These are phyloP conservation scores for Malus hybrid DNA, from an alignment of 331 rosid genomes.

Conservation along the genomic window DNA sequence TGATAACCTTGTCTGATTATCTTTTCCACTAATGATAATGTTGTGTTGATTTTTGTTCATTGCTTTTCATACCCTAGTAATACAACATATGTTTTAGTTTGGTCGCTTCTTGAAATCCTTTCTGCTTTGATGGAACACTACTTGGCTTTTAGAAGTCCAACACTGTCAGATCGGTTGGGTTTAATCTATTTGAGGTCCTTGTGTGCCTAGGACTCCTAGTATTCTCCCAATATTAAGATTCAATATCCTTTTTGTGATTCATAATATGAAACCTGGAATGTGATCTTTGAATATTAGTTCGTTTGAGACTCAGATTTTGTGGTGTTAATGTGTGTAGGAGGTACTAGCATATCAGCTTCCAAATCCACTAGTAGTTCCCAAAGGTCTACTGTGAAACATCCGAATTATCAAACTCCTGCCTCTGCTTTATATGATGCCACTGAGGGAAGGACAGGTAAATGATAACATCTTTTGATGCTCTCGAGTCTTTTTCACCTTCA, in stretches of 20 bases:
- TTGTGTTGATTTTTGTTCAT: background rate
- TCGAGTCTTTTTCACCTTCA: background rate
- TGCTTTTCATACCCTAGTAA: background rate
- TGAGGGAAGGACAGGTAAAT: constrained; percentile 51
- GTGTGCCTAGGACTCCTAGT: background rate
- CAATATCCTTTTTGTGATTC: background rate
- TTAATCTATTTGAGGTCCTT: background rate
- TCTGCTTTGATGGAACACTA: background rate
- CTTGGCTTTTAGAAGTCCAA: background rate
- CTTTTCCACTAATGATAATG: background rate
- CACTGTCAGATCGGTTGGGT: background rate
- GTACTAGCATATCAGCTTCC: constrained; percentile 49
- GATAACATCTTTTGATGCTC: background rate
- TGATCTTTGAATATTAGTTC: background rate
- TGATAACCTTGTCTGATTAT: background rate
- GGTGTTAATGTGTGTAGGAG: constrained; percentile 33
- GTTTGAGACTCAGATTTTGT: constrained; percentile 4
- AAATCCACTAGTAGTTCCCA: constrained; percentile 47
- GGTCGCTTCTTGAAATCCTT: background rate
- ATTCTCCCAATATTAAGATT: background rate
- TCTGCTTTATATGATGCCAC: constrained; percentile 72
- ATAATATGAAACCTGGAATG: background rate
- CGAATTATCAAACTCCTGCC: constrained; percentile 80
- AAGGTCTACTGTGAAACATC: constrained; percentile 46
- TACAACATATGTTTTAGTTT: background rate